Evolutionary conservation across 257 asterid genomes (phyloP).

Genomic region (Paulownia fortunei): DNA sequence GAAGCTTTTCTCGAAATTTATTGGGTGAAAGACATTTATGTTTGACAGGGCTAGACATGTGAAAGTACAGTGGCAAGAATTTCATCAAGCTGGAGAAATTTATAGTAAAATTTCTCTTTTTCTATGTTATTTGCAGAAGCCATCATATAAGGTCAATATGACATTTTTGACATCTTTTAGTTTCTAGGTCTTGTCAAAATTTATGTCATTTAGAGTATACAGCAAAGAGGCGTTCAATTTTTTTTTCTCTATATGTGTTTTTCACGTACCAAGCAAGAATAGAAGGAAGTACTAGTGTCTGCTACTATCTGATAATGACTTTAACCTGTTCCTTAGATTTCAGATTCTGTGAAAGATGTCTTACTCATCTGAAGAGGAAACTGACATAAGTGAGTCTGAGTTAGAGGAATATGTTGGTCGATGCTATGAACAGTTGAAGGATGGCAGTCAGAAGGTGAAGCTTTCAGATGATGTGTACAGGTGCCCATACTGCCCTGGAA

Average conservation of each 20-base stretch:
- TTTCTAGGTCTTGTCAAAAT: slow-evolving; percentile 1
- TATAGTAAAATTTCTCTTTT: background rate
- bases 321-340: slow-evolving; percentile 14
- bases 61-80: background rate
- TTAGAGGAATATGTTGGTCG: slow-evolving; percentile 59
- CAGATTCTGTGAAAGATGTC: slow-evolving; percentile 47
- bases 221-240: background rate
- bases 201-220: background rate
- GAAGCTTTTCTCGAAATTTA: background rate
- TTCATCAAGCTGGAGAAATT: background rate
- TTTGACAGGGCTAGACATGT: background rate
- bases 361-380: slow-evolving; percentile 63
- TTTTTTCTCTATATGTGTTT: background rate
- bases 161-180: background rate
- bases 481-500: slow-evolving; percentile 74
- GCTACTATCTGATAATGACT: slow-evolving; percentile 14
- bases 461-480: slow-evolving; percentile 39
- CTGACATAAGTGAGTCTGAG: slow-evolving; percentile 70
- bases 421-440: slow-evolving; percentile 51
- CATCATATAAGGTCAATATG: background rate
- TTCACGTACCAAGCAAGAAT: background rate
- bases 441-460: slow-evolving; percentile 36
- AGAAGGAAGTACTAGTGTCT: background rate
- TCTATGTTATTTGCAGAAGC: background rate
- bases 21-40: background rate